Evolutionary conservation across 169 alveolate species (phyloP), one percentile per base, ranked within the genome.

Genomic region (Cryptosporidium tyzzeri): DNA sequence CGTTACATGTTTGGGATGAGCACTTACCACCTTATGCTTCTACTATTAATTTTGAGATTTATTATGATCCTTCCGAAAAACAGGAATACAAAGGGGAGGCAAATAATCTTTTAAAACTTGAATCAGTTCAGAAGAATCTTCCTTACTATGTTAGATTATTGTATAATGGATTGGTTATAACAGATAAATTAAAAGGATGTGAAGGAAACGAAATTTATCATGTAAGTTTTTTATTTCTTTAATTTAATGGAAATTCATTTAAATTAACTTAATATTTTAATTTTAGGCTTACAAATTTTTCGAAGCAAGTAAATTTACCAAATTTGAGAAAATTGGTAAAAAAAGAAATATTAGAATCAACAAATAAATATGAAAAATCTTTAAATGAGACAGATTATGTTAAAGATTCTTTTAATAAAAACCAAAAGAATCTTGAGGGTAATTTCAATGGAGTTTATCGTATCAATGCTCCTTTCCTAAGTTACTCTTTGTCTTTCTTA

Each of bases 1-100:
- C 89, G 14, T 62, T 80, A 41, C 18, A 62, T 37, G n/a, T 44
- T 26, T 80, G 89, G 89, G 89, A 80, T 80, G 51, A 59, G 3
- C 73, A 80, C 21, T 80, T 75, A 80, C 89, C 89, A 29, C 89
- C 89, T n/a, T 80, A 80, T 62, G 89, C 89, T 6, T 80, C 89
- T 2, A 62, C 89, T 16, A 62, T 80, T 80, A 80, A 62, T 12
- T 62, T 80, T 4, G 89, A 80, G 21, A 21, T 80, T 29, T 80
- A 80, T 33, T 12, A 53, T 33, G 33, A 71, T 29, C 85, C 85
- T 37, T 35, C 14, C 6, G 3, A 44, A 21, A 7, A 29, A 53
- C n/a, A 0, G 10, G 29, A 29, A 2, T 59, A 21, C 35, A 65
- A 33, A 4, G 12, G 1, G 7, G 26, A 4, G 29, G 35, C 9